These are phyloP conservation scores for Talaromyces sp. DNA, from an alignment of 2,329 filamentous ascomycete species.

Conservation along the genomic window DNA sequence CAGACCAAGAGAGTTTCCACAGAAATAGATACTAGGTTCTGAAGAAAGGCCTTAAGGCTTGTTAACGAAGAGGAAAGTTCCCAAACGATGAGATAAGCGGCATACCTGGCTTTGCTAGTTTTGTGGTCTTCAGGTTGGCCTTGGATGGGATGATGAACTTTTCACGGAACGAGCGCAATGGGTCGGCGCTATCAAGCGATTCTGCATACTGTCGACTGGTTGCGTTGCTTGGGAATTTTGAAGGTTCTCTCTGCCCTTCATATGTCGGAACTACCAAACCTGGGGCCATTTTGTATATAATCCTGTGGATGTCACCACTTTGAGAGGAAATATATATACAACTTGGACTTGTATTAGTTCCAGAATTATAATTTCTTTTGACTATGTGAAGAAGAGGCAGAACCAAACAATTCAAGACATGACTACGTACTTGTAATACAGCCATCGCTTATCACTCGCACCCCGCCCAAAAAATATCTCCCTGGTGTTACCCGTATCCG, in stretches of 20 bases:
- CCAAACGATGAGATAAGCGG: neutral
- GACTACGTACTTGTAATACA: neutral
- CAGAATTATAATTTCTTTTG: neutral
- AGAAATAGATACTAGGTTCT: slow-evolving; percentile 64
- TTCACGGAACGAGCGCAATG: slow-evolving; percentile 56
- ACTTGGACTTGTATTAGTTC: neutral
- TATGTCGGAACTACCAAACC: neutral
- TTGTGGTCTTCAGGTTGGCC: slow-evolving; percentile 63
- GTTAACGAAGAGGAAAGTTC: neutral
- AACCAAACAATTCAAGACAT: neutral
- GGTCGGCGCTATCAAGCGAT: slow-evolving; percentile 57
- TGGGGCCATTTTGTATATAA: slow-evolving; percentile 1
- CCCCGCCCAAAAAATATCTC: neutral
- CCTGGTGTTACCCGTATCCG: slow-evolving; percentile 15
- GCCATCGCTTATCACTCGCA: neutral
- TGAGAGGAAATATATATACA: neutral
- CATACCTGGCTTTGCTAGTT: slow-evolving; percentile 42
- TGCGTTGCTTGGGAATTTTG: slow-evolving; percentile 22
- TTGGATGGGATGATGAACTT: slow-evolving; percentile 77
- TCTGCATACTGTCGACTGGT: slow-evolving; percentile 34
- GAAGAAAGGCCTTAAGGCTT: slow-evolving; percentile 27
- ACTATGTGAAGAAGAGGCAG: neutral
- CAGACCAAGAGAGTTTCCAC: slow-evolving; percentile 81
- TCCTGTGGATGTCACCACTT: neutral
- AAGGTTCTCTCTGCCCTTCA: neutral